Evolutionary conservation across 192 early-diverging fungal genomes (phyloP), one percentile per base, ranked within the genome.

Genomic region (Coemansia sp.): DNA sequence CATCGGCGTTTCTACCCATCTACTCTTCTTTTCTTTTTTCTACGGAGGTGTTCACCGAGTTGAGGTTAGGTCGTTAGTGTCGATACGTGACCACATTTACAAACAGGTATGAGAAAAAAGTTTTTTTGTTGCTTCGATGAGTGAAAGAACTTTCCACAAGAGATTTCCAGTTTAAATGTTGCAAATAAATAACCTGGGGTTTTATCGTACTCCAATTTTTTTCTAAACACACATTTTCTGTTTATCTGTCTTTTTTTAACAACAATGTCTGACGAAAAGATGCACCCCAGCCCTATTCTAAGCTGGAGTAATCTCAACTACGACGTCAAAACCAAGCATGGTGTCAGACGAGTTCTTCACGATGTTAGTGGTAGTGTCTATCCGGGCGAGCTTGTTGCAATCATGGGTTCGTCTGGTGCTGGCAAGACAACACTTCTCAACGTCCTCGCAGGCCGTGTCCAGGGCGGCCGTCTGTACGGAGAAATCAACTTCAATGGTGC

Each of bases 401-500:
- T 98, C 41, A 95, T 95, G 90, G 95, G 93, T 0, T 90, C 91
- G 1, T 87, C 85, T 17, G 93, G 93, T 10, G 90, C 93, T 6
- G 95, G 93, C 54, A 95, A 93, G 73, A 86, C 91, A 10, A 92
- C 88, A 1, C 66, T 93, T 17, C 73, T 96, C 25, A 89, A 91
- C 64, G 77, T 88, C 14, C 65, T 92, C n/a, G 83, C 86, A 12
- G 86, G 84, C 7, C 85, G 87, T 34, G 64, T 81, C 25, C 80
- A 82, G 55, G 80, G 70, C 21, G 84, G 84, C 27, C 55, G 72
- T n/a, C 67, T 85, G 8, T 71, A 80, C 2, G 84, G 86, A 14
- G 55, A 70, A 24, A 77, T 86, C 34, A 56, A 68, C 47, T 80
- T 84, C 53, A 81, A 82, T 43, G 83, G 81, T 34, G 58, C 33